phyloP scores from a whole-genome alignment of 768 basidiomycete species.

The Candolleomyces efflorescens region DNA sequence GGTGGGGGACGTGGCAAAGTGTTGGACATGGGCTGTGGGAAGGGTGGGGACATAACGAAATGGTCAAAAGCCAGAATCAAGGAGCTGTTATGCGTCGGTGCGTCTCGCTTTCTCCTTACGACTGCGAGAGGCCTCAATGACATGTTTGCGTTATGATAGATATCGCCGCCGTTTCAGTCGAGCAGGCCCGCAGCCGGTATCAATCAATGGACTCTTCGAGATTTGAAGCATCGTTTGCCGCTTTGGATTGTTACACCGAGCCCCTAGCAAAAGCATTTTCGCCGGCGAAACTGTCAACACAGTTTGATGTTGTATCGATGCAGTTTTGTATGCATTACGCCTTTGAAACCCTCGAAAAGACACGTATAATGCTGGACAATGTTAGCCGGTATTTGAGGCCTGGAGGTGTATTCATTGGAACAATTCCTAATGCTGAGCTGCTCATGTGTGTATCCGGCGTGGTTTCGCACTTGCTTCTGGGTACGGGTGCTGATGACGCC shows the following conservation, averaged over 20 bases:
- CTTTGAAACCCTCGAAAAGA: constrained; percentile 87
- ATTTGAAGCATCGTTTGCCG: constrained; percentile 78
- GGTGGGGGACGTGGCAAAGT: constrained; percentile 61
- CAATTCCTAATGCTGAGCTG: constrained; percentile 85
- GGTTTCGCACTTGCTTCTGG: constrained; percentile 7
- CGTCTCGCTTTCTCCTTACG: constrained; percentile 9
- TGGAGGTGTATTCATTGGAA: constrained; percentile 96
- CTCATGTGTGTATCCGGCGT: constrained; percentile 58
- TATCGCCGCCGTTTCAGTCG: constrained; percentile 83
- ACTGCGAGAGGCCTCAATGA: neutral
- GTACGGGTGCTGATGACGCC: neutral
- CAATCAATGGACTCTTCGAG: constrained; percentile 37
- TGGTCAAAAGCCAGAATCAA: constrained; percentile 85
- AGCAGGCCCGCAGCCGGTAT: constrained; percentile 82
- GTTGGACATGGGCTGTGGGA: constrained; percentile 97
- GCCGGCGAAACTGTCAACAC: constrained; percentile 51
- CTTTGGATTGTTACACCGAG: constrained; percentile 85
- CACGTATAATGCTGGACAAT: constrained; percentile 89
- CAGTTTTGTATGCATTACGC: constrained; percentile 99
- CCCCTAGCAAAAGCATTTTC: constrained; percentile 68
- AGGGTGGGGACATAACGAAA: constrained; percentile 95
- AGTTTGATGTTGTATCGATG: constrained; percentile 96
- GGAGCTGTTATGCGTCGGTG: constrained; percentile 82
- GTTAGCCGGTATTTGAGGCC: constrained; percentile 72
- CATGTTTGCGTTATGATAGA: constrained; percentile 41